A percentile compares a stretch with the other conserved stretches of the same genome.
Evolutionary conservation across 2,329 filamentous ascomycete species (phyloP).

Genomic region (Epichloe brachyelytri): DNA sequence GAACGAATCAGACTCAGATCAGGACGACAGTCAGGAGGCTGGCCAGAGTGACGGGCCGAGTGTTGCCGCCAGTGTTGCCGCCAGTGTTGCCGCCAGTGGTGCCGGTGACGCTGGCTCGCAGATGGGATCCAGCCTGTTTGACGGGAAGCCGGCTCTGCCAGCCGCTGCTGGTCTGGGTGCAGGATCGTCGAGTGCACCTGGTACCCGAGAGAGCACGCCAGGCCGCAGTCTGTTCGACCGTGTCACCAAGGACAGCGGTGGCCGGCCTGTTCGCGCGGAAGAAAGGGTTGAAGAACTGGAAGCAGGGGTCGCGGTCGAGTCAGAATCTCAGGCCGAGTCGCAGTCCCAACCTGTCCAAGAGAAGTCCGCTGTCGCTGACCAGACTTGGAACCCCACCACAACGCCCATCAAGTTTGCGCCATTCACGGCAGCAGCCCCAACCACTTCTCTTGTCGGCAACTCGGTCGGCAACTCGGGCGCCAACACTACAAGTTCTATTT

Average conservation of each 20-base stretch:
- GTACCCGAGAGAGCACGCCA: slow-evolving; percentile 31
- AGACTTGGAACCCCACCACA: slow-evolving; percentile 31
- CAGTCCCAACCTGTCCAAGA: slow-evolving; percentile 8
- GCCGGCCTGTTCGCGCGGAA: slow-evolving; percentile 33
- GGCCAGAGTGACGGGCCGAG: slow-evolving; percentile 31
- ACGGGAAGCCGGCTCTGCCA: slow-evolving; percentile 18
- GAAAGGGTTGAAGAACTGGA: slow-evolving; percentile 11
- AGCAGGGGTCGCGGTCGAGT: background rate
- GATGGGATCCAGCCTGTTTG: slow-evolving; percentile 14
- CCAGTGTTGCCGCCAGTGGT: slow-evolving; percentile 28
- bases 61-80: too few relatives aligned
- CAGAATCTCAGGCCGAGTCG: background rate
- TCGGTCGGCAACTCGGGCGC: slow-evolving; percentile 19
- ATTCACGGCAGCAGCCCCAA: slow-evolving; percentile 15
- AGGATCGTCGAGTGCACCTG: slow-evolving; percentile 24
- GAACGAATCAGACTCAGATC: slow-evolving; percentile 31
- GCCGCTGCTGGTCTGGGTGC: slow-evolving; percentile 9
- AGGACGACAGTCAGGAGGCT: slow-evolving; percentile 28
- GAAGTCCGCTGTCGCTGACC: slow-evolving; percentile 20
- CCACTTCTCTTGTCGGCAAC: slow-evolving; percentile 21
- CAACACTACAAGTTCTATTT: slow-evolving; percentile 19
- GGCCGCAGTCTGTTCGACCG: slow-evolving; percentile 43
- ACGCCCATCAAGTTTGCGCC: slow-evolving; percentile 43
- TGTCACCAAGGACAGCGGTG: slow-evolving; percentile 35
- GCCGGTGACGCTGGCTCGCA: slow-evolving; percentile 27